phyloP scores from a whole-genome alignment of 179 eudicot species.

The Vitellaria paradoxa region DNA sequence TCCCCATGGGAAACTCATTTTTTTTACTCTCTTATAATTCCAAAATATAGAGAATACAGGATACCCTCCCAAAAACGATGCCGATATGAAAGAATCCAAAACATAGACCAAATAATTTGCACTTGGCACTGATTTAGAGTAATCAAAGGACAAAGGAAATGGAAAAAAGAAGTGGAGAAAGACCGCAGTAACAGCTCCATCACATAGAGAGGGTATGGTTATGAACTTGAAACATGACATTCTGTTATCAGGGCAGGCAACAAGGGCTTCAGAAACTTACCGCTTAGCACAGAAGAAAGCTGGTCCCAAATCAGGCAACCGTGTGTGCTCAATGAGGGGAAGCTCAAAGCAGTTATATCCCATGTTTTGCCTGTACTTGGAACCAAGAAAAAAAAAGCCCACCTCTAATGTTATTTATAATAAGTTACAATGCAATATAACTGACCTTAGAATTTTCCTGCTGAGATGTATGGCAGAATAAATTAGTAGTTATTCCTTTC shows the following conservation, averaged over 20 bases:
- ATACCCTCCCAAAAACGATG: background rate
- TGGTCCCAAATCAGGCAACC: conserved; percentile 62
- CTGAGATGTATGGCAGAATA: background rate
- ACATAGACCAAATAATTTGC: background rate
- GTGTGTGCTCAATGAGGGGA: conserved; percentile 83
- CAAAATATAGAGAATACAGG: background rate
- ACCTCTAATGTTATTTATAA: background rate
- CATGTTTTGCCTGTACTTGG: conserved; percentile 55
- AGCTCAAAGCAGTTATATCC: conserved; percentile 73
- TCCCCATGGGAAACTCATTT: too few species aligned
- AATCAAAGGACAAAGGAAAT: background rate
- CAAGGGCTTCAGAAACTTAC: conserved; percentile 37
- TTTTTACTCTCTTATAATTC: background rate
- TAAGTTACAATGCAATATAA: background rate
- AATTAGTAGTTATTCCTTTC: background rate
- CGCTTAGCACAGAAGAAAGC: conserved; percentile 52
- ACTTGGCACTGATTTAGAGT: background rate
- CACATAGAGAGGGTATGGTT: background rate
- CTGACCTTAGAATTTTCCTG: background rate
- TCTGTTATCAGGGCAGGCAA: background rate
- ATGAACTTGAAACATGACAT: background rate
- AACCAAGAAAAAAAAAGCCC: background rate
- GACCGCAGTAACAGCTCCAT: background rate
- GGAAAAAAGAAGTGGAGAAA: background rate
- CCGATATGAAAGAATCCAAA: background rate